phyloP scores from a whole-genome alignment of 805 yeast genomes.

The Candida ponderosae region DNA sequence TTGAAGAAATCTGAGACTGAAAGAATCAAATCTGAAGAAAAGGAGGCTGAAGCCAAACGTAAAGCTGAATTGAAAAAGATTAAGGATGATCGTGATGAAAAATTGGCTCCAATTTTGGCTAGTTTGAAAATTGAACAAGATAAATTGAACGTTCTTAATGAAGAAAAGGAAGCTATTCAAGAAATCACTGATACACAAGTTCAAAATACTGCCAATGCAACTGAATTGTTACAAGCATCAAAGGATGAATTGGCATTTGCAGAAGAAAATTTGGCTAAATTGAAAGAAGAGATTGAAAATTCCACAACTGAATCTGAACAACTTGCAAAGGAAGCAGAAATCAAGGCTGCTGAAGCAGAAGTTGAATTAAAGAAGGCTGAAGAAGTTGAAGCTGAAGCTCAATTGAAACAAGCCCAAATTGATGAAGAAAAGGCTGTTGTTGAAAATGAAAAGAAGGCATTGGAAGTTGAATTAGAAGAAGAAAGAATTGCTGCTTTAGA shows the following conservation, averaged over 20 bases:
- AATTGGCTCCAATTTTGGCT: conserved; percentile 45
- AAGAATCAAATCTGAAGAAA: conserved; percentile 15
- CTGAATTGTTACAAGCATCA: conserved; percentile 34
- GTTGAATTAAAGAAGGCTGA: conserved; percentile 25
- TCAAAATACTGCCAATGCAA: conserved; percentile 35
- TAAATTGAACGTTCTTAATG: conserved; percentile 40
- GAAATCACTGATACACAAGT: conserved; percentile 37
- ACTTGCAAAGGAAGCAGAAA: conserved; percentile 22
- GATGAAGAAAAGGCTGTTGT: conserved; percentile 29
- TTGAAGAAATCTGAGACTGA: conserved; percentile 21
- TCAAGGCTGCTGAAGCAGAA: conserved; percentile 23
- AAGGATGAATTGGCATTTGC: conserved; percentile 35
- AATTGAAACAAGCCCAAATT: conserved; percentile 28
- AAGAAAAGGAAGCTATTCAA: conserved; percentile 38
- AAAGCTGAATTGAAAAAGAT: conserved; percentile 31
- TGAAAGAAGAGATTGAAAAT: conserved; percentile 23
- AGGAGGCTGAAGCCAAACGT: conserved; percentile 37
- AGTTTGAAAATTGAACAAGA: conserved; percentile 42
- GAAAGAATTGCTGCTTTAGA: conserved; percentile 24
- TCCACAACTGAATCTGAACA: conserved; percentile 23
- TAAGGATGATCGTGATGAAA: conserved; percentile 46
- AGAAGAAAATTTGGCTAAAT: conserved; percentile 21
- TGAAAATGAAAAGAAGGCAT: conserved; percentile 25
- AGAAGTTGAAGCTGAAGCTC: conserved; percentile 28
- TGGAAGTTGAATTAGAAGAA: conserved; percentile 28